phyloP scores from a whole-genome alignment of 2,329 filamentous ascomycete species.

The Trichoderma arundinaceum region DNA sequence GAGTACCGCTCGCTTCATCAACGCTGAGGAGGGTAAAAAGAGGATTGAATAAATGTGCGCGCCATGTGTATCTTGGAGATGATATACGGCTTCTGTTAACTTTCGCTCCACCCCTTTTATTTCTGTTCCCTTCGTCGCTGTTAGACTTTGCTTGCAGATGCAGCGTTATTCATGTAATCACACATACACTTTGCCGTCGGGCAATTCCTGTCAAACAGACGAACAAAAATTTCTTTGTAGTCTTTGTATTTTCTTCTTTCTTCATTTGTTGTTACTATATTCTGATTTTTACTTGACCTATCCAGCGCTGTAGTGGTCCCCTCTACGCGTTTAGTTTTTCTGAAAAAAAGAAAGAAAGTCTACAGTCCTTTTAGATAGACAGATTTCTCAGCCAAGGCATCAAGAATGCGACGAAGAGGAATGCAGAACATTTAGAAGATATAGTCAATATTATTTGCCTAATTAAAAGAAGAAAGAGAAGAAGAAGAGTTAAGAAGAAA shows the following conservation, averaged over 20 bases:
- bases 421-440: conserved; percentile 6
- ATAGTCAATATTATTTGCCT: conserved; percentile 7
- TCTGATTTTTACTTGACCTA: neutral
- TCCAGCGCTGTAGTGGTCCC: neutral
- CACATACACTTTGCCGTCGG: neutral
- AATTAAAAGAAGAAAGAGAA: neutral
- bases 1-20: conserved; percentile 81
- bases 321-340: neutral
- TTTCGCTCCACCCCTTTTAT: conserved; percentile 27
- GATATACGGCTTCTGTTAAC: conserved; percentile 4
- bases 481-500: neutral
- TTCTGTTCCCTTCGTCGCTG: conserved; percentile 32
- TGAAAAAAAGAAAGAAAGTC: neutral
- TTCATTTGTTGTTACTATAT: conserved; percentile 17
- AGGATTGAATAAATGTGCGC: conserved; percentile 76
- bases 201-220: neutral
- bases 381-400: neutral
- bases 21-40: conserved; percentile 97
- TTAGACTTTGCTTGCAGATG: conserved; percentile 29
- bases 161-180: conserved; percentile 25
- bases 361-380: conserved; percentile 8
- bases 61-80: neutral
- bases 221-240: neutral
- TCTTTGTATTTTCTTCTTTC: neutral
- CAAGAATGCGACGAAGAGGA: neutral